These are phyloP conservation scores for Raffaelea arxii DNA, from an alignment of 2,329 filamentous ascomycete genomes.

Conservation along the genomic window DNA sequence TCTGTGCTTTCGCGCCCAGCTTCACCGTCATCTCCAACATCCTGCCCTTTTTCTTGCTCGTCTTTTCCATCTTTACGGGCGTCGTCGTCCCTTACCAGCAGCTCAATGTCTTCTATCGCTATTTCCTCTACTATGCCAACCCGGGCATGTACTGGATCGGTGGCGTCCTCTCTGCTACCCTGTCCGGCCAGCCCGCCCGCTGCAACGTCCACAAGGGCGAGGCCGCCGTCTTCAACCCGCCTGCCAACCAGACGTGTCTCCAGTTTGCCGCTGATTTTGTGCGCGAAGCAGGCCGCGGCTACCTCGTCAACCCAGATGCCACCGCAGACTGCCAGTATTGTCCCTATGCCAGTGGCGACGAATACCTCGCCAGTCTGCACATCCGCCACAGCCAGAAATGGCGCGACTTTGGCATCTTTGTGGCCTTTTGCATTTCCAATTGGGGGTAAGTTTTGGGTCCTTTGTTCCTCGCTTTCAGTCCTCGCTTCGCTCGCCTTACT, in stretches of 20 bases:
- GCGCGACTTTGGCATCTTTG: constrained; percentile 62
- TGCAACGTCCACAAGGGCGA: constrained; percentile 50
- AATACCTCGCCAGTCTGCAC: neutral
- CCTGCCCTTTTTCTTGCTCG: constrained; percentile 49
- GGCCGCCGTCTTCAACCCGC: constrained; percentile 54
- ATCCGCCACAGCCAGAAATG: constrained; percentile 47
- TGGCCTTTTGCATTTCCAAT: no score
- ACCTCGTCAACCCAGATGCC: constrained; percentile 50
- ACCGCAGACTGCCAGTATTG: constrained; percentile 57
- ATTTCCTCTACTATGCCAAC: constrained; percentile 62
- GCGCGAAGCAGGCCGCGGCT: constrained; percentile 36
- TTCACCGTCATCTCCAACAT: constrained; percentile 58
- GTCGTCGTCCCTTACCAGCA: constrained; percentile 48
- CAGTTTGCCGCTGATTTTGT: constrained; percentile 53
- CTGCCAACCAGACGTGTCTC: constrained; percentile 50
- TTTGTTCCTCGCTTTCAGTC: no score
- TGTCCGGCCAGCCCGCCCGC: constrained; percentile 41
- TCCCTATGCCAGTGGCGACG: constrained; percentile 46
- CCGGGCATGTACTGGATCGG: constrained; percentile 61
- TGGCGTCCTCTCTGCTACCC: constrained; percentile 56
- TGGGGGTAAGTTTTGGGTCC: no score
- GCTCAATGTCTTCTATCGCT: constrained; percentile 61
- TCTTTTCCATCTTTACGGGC: constrained; percentile 50
- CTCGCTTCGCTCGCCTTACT: no score
- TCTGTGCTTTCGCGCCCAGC: constrained; percentile 58